Conservation (phyloP, 352 stramenopile genomes). For the Phytophthora ohioensis region DNA sequence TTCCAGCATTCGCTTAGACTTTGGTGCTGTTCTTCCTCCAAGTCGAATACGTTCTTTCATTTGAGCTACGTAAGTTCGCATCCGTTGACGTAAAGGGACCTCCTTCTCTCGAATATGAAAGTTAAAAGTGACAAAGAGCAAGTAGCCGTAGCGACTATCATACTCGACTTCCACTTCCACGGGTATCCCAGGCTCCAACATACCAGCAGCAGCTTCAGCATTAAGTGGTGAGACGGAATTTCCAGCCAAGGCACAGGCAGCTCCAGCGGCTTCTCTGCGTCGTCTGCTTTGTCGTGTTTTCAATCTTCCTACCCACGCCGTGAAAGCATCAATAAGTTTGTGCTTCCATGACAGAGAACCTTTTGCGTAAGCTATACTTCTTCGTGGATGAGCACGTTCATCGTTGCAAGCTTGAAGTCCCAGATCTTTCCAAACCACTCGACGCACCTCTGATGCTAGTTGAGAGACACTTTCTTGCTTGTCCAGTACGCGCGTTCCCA, state of each 20-base stretch:
- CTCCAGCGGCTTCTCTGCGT: neutral
- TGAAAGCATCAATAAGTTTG: slow-evolving; percentile 34
- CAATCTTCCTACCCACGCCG: slow-evolving; percentile 23
- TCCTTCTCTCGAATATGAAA: slow-evolving; percentile 46
- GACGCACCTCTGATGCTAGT: slow-evolving; percentile 56
- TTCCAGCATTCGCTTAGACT: slow-evolving; percentile 2
- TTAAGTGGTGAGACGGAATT: slow-evolving; percentile 36
- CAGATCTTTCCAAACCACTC: slow-evolving; percentile 60
- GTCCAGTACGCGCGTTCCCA: slow-evolving; percentile 45
- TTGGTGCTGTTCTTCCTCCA: slow-evolving; percentile 19
- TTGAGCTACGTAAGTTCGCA: slow-evolving; percentile 1
- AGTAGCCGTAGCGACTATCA: slow-evolving; percentile 59
- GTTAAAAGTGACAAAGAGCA: slow-evolving; percentile 64
- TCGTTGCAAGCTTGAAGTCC: slow-evolving; percentile 37
- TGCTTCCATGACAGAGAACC: slow-evolving; percentile 36
- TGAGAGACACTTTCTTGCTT: slow-evolving; percentile 69
- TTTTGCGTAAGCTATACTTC: slow-evolving; percentile 18
- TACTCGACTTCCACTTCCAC: slow-evolving; percentile 86
- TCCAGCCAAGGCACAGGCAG: slow-evolving; percentile 9
- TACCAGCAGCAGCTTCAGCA: slow-evolving; percentile 9
- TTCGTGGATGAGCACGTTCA: slow-evolving; percentile 34
- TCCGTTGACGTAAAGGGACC: slow-evolving; percentile 10
- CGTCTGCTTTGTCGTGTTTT: slow-evolving; percentile 5
- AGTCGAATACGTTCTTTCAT: slow-evolving; percentile 30
- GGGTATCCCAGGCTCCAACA: slow-evolving; percentile 43